These are phyloP conservation scores for Scedosporium boydii DNA, from an alignment of 2,329 filamentous ascomycete species.

Conservation along the genomic window DNA sequence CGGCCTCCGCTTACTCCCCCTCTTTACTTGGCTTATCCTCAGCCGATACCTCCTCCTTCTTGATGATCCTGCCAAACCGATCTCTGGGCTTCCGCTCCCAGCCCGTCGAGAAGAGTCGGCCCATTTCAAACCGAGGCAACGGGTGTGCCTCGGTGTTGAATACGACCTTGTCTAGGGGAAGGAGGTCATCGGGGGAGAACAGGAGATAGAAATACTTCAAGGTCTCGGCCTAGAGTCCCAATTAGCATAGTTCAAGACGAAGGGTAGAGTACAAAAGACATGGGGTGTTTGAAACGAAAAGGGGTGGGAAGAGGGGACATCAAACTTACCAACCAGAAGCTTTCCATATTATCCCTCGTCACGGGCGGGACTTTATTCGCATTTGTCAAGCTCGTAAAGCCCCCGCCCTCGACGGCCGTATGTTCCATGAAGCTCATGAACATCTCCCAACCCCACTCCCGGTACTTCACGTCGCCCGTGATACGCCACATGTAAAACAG, in stretches of 20 bases:
- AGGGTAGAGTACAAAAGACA: not conserved
- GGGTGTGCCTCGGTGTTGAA: slow-evolving; percentile 95
- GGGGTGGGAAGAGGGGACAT: not conserved
- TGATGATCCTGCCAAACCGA: slow-evolving; percentile 28
- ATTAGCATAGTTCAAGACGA: slow-evolving; percentile 2
- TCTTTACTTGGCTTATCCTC: not conserved
- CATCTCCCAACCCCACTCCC: slow-evolving; percentile 98
- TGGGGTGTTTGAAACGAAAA: not conserved
- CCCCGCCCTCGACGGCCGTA: slow-evolving; percentile 70
- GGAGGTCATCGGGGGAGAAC: slow-evolving; percentile 73
- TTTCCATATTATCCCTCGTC: slow-evolving; percentile 89
- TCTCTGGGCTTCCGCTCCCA: slow-evolving; percentile 64
- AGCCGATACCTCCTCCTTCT: slow-evolving; percentile 9
- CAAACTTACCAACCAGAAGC: slow-evolving; percentile 80
- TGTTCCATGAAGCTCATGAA: slow-evolving; percentile 85
- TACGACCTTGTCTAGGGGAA: slow-evolving; percentile 79
- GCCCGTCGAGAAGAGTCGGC: slow-evolving; percentile 66
- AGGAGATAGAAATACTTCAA: slow-evolving; percentile 96
- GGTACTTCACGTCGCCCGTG: slow-evolving; percentile 79
- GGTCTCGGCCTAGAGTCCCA: slow-evolving; percentile 71
- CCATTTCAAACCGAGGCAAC: slow-evolving; percentile 78
- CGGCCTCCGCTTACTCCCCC: not conserved
- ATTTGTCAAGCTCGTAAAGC: slow-evolving; percentile 73
- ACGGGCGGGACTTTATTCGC: slow-evolving; percentile 63
- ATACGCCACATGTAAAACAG: slow-evolving; percentile 99